Conservation (phyloP, 2,329 filamentous ascomycete species). For the Pseudopithomyces maydicus region DNA sequence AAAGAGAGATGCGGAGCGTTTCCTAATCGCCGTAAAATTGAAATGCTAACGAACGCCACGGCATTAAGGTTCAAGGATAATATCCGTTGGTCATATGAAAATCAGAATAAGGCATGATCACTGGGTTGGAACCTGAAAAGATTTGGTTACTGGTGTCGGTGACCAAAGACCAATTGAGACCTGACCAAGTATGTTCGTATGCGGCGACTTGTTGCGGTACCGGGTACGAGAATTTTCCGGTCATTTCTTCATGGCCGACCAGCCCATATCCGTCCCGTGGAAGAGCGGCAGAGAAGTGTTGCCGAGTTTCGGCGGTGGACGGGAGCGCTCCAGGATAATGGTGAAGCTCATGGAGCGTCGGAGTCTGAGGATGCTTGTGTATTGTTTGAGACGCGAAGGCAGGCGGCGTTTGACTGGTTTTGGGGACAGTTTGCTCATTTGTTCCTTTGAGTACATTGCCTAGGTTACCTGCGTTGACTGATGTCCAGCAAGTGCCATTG, state of each 20-base stretch:
- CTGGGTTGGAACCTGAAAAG: not conserved
- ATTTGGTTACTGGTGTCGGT: not conserved
- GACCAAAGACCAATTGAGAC: not conserved
- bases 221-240: not conserved
- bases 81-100: not conserved
- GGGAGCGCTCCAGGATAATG: not conserved
- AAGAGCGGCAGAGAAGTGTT: not conserved
- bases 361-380: not conserved
- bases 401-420: not conserved
- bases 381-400: not conserved
- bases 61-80: not conserved
- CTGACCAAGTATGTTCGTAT: not conserved
- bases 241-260: not conserved
- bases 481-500: not conserved
- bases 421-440: not conserved
- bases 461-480: constrained; percentile 29
- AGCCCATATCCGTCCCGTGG: not conserved
- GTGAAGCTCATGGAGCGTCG: not conserved
- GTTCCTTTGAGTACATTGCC: too few relatives aligned
- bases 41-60: too few relatives aligned
- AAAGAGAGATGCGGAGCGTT: too few relatives aligned
- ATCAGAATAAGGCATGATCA: not conserved
- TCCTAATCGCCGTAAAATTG: too few relatives aligned
- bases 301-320: not conserved
- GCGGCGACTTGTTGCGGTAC: not conserved